phyloP scores from a whole-genome alignment of 345 rosid species.

The Lepidium sativum region DNA sequence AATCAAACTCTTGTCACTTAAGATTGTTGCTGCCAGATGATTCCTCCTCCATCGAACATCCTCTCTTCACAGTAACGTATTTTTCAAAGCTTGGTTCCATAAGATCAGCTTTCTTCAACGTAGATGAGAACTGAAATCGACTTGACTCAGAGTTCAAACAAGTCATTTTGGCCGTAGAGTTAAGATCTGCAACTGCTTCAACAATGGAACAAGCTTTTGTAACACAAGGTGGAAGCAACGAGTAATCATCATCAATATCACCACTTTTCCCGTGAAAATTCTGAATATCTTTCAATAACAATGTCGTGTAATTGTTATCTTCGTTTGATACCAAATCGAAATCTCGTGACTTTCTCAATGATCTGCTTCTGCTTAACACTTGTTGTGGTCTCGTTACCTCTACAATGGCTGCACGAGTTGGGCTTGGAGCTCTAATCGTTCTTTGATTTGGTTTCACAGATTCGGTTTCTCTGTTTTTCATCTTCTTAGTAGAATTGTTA shows the following conservation, averaged over 20 bases:
- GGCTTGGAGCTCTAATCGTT: slow-evolving; percentile 17
- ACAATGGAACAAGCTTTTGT: slow-evolving; percentile 75
- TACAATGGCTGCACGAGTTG: neutral
- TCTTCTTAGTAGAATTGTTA: slow-evolving; percentile 18
- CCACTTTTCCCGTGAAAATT: slow-evolving; percentile 66
- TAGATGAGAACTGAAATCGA: slow-evolving; percentile 15
- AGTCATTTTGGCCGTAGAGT: slow-evolving; percentile 37
- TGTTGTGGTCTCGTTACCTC: slow-evolving; percentile 21
- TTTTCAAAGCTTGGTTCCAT: slow-evolving; percentile 80
- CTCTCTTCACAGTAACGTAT: slow-evolving; percentile 72
- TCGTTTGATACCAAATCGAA: slow-evolving; percentile 32
- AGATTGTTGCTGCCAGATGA: slow-evolving; percentile 85
- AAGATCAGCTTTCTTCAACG: slow-evolving; percentile 43
- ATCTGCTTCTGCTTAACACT: slow-evolving; percentile 55
- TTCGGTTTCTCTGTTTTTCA: slow-evolving; percentile 18
- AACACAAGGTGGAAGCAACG: slow-evolving; percentile 39
- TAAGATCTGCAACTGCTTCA: slow-evolving; percentile 84
- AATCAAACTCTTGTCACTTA: slow-evolving; percentile 16
- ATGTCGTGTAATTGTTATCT: slow-evolving; percentile 42
- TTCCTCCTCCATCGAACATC: slow-evolving; percentile 47
- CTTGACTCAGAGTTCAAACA: slow-evolving; percentile 9
- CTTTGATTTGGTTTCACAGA: neutral
- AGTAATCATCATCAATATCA: neutral
- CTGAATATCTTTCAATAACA: slow-evolving; percentile 79
- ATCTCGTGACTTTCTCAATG: slow-evolving; percentile 57